These are phyloP conservation scores for Nemophila menziesii DNA, from an alignment of 257 asterid species.

Conservation along the genomic window DNA sequence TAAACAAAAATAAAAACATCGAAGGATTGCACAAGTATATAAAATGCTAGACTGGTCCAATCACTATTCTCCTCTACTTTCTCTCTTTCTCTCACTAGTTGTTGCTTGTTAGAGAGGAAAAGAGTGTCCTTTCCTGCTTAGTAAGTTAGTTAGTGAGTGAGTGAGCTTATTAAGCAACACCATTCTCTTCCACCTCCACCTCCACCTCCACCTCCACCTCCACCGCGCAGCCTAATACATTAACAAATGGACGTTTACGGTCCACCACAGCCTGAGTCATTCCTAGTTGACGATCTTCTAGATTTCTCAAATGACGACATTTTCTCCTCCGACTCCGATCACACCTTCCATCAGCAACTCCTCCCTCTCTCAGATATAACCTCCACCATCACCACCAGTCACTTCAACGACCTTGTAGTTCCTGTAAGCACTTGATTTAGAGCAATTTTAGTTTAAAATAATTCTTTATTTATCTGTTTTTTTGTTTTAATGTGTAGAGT, in stretches of 20 bases:
- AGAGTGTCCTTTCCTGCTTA: not conserved
- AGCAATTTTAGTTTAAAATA: not conserved
- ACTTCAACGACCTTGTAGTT: constrained; percentile 26
- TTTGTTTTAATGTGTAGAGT: constrained; percentile 15
- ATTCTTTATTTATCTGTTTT: not conserved
- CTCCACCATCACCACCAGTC: constrained; percentile 13
- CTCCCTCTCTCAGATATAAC: constrained; percentile 7
- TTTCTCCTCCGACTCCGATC: constrained; percentile 23
- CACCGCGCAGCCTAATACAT: constrained; percentile 10
- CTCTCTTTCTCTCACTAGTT: constrained; percentile 1
- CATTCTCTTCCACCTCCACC: not conserved
- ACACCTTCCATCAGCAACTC: constrained; percentile 24
- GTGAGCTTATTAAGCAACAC: not conserved
- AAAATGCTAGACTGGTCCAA: not conserved
- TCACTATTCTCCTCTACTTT: constrained; percentile 1
- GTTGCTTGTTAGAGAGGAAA: constrained; percentile 5
- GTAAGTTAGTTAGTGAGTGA: not conserved
- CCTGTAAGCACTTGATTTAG: constrained; percentile 29
- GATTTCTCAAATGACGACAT: constrained; percentile 45
- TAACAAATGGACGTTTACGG: constrained; percentile 44
- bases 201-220: not conserved
- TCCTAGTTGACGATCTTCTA: constrained; percentile 44
- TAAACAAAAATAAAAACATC: too few species aligned
- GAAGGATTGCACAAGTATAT: not conserved
- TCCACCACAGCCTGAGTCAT: constrained; percentile 21